Evolutionary conservation across 768 basidiomycete genomes (phyloP), one percentile per base, ranked within the genome.

Genomic region (Vararia minispora): DNA sequence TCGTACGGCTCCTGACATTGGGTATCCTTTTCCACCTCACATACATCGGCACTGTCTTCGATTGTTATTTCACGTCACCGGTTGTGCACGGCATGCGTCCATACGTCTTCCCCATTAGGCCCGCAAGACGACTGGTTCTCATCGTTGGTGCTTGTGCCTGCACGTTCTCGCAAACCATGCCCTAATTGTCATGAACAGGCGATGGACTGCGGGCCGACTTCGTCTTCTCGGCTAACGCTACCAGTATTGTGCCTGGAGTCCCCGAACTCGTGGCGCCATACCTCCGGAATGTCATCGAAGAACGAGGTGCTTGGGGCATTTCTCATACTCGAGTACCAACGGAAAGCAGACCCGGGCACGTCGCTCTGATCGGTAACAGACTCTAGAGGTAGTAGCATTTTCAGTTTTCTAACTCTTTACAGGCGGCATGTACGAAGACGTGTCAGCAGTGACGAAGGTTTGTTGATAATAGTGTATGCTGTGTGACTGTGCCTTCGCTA

Each of bases 401-500:
- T 43, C 17, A n/a, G 3, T 39, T 24, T 10, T 17, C 9, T 17
- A 33, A 20, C 16, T 24, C n/a, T 34, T 5, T 29, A 6, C 37
- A 79, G 75, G 75, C 23, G 87, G 87, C 3, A 89, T 90, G 85
- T 88, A 89, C 52, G 87, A 90, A 57, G 85, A 90, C 46, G 86
- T 86, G 3, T 84, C 81, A 0, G 86, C 87, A 12, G 86, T 88
- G 22, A 87, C 82, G 16, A 85, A 86, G 68, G 86, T 71, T 6
- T 7, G 41, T 14, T n/a, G 20, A 17, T 44, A 43, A 33, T 18
- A 14, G 21, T 45, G 11, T 31, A 21, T 33, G 20, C 31, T 33
- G 12, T 32, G 17, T 16, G 10, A 20, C 16, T 24, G 29, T 30
- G 38, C 39, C 44, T 42, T 51, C 17, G 48, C 29, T 42, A 35